Evolutionary conservation across 805 yeast species (phyloP).

Genomic region (Candida tammaniensis): DNA sequence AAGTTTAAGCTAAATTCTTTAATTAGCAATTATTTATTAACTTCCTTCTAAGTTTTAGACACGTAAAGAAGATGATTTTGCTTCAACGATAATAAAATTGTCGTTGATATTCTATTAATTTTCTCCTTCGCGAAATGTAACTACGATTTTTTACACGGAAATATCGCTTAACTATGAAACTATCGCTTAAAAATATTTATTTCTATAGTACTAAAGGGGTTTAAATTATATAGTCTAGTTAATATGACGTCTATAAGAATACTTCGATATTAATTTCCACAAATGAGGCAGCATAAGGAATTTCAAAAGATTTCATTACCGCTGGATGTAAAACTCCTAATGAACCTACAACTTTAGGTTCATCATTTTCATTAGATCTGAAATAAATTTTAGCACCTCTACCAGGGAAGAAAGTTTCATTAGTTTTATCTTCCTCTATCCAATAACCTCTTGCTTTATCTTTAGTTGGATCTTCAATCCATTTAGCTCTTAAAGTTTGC

Average conservation of each 20-base stretch:
- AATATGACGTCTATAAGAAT: slow-evolving; percentile 72
- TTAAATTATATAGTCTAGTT: too few relatives aligned
- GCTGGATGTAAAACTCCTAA: slow-evolving; percentile 96
- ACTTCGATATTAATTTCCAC: slow-evolving; percentile 89
- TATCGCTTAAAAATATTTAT: too few relatives aligned
- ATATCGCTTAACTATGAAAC: too few relatives aligned
- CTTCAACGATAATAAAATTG: too few relatives aligned
- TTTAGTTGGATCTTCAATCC: slow-evolving; percentile 60
- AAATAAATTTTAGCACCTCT: slow-evolving; percentile 89
- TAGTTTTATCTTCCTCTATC: slow-evolving; percentile 68
- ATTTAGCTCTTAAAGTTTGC: slow-evolving; percentile 91
- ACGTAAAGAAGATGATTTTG: too few relatives aligned
- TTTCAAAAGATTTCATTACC: slow-evolving; percentile 80
- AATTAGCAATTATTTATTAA: too few relatives aligned
- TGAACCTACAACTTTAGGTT: slow-evolving; percentile 65
- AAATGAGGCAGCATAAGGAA: slow-evolving; percentile 89
- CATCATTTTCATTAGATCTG: slow-evolving; percentile 60
- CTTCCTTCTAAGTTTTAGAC: too few relatives aligned
- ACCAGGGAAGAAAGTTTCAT: slow-evolving; percentile 89
- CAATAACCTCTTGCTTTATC: slow-evolving; percentile 73
- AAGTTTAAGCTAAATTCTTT: too few relatives aligned
- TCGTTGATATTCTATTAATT: too few relatives aligned
- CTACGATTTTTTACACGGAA: too few relatives aligned
- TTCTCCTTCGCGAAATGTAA: too few relatives aligned
- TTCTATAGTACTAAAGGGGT: too few relatives aligned